Conservation (phyloP, 2,329 filamentous ascomycete genomes). For the Lasiodiplodia sp. region DNA sequence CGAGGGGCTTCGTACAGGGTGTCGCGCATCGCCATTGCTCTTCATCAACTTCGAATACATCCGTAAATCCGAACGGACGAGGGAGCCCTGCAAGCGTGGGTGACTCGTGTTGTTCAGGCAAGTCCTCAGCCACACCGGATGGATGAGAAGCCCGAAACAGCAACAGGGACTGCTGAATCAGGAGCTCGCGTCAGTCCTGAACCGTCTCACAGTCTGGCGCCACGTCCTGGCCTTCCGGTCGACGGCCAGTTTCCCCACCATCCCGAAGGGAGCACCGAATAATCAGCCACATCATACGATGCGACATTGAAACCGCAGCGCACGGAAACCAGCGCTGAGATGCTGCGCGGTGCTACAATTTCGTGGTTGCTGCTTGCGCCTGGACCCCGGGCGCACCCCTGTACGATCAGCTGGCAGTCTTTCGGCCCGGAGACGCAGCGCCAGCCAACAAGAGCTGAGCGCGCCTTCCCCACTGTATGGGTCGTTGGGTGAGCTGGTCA, state of each 20-base stretch:
- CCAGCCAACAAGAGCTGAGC: constrained; percentile 27
- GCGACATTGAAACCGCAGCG: not conserved
- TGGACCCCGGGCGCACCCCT: constrained; percentile 21
- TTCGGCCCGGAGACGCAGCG: constrained; percentile 22
- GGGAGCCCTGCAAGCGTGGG: not conserved
- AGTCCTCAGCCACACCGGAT: constrained; percentile 15
- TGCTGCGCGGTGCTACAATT: constrained; percentile 22
- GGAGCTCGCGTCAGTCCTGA: constrained; percentile 21
- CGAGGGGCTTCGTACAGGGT: constrained; percentile 5
- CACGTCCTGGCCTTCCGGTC: constrained; percentile 12
- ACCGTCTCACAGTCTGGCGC: constrained; percentile 23
- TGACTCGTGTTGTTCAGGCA: constrained; percentile 9
- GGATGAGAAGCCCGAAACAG: not conserved
- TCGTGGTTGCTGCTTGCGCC: constrained; percentile 19
- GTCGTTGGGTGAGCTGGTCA: constrained; percentile 27
- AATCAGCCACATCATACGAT: constrained; percentile 22
- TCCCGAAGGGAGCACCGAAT: constrained; percentile 8
- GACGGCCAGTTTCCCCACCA: constrained; percentile 8
- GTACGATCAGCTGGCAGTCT: constrained; percentile 26
- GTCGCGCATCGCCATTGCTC: constrained; percentile 19
- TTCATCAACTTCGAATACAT: constrained; percentile 16
- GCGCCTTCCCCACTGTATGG: constrained; percentile 20
- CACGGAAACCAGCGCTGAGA: not conserved
- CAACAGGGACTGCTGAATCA: constrained; percentile 21
- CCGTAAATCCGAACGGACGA: constrained; percentile 16